Evolutionary conservation across 2,329 filamentous ascomycete species (phyloP).

Genomic region (Aspergillus flavus): DNA sequence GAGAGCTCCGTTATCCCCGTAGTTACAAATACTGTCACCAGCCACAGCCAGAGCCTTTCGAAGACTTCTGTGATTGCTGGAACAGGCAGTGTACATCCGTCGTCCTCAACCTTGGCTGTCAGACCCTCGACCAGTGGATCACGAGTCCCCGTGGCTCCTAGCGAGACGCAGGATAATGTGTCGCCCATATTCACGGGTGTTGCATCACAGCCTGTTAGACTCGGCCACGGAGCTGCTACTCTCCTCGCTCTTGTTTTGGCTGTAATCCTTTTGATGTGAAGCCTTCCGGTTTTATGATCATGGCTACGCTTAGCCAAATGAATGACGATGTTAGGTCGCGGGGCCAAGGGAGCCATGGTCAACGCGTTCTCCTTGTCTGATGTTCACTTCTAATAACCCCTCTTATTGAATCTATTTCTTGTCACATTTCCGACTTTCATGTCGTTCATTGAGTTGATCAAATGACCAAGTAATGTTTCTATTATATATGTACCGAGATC

Average conservation of each 20-base stretch:
- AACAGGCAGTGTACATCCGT: conserved; percentile 11
- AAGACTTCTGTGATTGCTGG: conserved; percentile 13
- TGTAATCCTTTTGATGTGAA: conserved; percentile 19
- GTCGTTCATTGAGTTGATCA: not conserved
- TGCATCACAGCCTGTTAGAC: conserved; percentile 14
- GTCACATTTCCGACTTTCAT: not conserved
- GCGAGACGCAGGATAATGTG: conserved; percentile 17
- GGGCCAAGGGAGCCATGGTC: not conserved
- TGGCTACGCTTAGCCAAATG: not conserved
- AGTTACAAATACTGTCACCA: not conserved
- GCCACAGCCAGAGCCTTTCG: not conserved
- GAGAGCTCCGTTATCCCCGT: not conserved
- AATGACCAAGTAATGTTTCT: not conserved
- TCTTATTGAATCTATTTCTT: not conserved
- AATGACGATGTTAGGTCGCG: not conserved
- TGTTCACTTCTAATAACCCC: not conserved
- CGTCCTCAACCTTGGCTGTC: conserved; percentile 21
- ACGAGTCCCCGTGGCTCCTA: conserved; percentile 16
- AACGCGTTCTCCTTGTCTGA: not conserved
- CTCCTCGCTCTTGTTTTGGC: conserved; percentile 16
- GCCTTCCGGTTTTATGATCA: conserved; percentile 3
- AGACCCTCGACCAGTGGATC: conserved; percentile 16
- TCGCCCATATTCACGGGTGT: conserved; percentile 26
- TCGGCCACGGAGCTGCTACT: conserved; percentile 14
- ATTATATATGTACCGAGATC: not conserved